A percentile compares a stretch with the other conserved stretches of the same genome.
Conservation (phyloP, 257 asterid species). For the Lantana camara region DNA sequence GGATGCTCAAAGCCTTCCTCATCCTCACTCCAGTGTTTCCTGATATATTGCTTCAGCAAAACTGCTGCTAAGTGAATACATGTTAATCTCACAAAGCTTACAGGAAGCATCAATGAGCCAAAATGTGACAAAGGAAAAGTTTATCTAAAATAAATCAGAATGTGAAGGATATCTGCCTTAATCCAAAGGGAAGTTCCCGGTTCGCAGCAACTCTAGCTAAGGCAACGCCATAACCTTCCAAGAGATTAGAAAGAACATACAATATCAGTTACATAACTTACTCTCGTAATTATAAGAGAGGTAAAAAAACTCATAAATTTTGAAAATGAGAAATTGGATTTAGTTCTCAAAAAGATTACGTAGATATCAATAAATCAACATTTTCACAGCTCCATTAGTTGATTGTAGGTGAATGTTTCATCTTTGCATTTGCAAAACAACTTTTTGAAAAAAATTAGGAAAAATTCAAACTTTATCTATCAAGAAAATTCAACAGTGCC, state of each 20-base stretch:
- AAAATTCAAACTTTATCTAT: background rate
- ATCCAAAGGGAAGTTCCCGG: conserved; percentile 66
- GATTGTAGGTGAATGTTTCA: background rate
- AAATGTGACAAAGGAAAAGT: conserved; percentile 1
- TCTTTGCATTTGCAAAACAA: conserved; percentile 3
- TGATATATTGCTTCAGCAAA: conserved; percentile 80
- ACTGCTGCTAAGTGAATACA: conserved; percentile 85
- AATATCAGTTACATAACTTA: conserved; percentile 5
- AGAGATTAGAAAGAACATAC: background rate
- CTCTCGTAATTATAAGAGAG: background rate
- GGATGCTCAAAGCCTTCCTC: conserved; percentile 94
- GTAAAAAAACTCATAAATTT: background rate
- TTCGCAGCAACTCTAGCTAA: conserved; percentile 76
- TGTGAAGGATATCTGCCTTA: conserved; percentile 91
- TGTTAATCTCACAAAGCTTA: conserved; percentile 56
- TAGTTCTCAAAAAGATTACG: background rate
- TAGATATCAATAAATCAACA: background rate
- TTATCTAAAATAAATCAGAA: conserved; percentile 19
- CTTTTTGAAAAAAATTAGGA: background rate
- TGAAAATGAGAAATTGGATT: background rate
- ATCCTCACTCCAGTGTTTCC: conserved; percentile 85
- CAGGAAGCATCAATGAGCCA: background rate
- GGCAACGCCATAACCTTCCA: conserved; percentile 84
- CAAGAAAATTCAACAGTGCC: background rate
- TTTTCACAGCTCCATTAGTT: background rate